Evolutionary conservation across 2,329 filamentous ascomycete species (phyloP).

Genomic region (Curvularia spicifera): DNA sequence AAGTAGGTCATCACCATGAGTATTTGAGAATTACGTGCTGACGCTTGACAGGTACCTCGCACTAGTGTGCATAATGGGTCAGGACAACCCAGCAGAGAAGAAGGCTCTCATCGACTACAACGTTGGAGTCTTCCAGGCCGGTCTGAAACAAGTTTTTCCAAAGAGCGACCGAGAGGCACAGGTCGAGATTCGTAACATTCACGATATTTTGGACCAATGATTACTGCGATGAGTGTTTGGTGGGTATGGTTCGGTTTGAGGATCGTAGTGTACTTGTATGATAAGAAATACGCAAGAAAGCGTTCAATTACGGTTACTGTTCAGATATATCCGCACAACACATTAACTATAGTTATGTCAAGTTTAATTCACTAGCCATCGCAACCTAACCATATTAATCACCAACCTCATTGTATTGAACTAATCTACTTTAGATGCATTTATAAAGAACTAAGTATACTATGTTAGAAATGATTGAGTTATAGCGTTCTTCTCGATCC

Average conservation of each 20-base stretch:
- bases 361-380: no score
- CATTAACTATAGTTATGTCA: neutral
- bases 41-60: constrained; percentile 68
- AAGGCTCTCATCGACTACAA: constrained; percentile 88
- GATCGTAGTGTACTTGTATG: neutral
- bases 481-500: no score
- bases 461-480: no score
- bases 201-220: constrained; percentile 20
- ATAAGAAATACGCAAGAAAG: neutral
- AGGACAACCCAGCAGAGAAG: constrained; percentile 79
- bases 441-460: no score
- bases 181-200: constrained; percentile 32
- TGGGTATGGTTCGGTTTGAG: neutral
- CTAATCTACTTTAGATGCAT: no score
- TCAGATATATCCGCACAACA: neutral
- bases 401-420: no score
- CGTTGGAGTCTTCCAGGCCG: constrained; percentile 79
- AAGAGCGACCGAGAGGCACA: constrained; percentile 47
- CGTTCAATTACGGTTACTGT: no score
- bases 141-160: constrained; percentile 77
- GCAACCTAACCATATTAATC: no score
- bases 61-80: constrained; percentile 84
- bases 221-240: neutral
- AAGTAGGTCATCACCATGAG: constrained; percentile 57
- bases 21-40: constrained; percentile 2